phyloP scores from a whole-genome alignment of 1,139 yeast species.

The Pichia sp. region DNA sequence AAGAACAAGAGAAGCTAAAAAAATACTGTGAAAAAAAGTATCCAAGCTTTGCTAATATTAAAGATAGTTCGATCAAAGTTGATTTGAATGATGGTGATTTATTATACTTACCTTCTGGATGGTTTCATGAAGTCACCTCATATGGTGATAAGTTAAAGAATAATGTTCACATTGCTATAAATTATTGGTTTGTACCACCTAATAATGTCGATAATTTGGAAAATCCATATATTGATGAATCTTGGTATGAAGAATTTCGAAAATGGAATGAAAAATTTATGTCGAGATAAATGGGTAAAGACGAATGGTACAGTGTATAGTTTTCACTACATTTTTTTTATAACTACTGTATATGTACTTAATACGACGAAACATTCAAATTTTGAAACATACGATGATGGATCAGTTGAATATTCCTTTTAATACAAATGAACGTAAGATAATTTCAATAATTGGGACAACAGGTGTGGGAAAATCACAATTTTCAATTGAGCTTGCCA shows the following conservation, averaged over 20 bases:
- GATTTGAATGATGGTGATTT: slow-evolving; percentile 56
- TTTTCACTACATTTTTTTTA: no score
- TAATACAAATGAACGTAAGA: slow-evolving; percentile 2
- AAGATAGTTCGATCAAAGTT: slow-evolving; percentile 30
- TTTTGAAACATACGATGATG: neutral
- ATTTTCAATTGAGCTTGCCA: slow-evolving; percentile 74
- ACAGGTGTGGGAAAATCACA: slow-evolving; percentile 98
- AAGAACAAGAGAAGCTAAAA: slow-evolving; percentile 7
- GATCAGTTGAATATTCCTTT: neutral
- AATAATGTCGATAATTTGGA: slow-evolving; percentile 30
- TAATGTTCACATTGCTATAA: slow-evolving; percentile 51
- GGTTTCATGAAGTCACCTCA: slow-evolving; percentile 81
- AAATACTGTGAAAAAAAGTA: slow-evolving; percentile 23
- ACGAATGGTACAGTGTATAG: no score
- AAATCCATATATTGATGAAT: slow-evolving; percentile 36
- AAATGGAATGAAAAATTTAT: slow-evolving; percentile 4
- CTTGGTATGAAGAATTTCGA: slow-evolving; percentile 7
- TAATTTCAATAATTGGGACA: slow-evolving; percentile 53
- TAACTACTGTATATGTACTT: no score
- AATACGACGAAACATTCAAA: slow-evolving; percentile 21
- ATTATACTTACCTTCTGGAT: slow-evolving; percentile 67
- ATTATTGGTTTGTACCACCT: slow-evolving; percentile 73
- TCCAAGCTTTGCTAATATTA: slow-evolving; percentile 42
- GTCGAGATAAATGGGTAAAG: slow-evolving; percentile 28
- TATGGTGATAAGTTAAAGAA: slow-evolving; percentile 35